A percentile compares a stretch with the other conserved stretches of the same genome.
Evolutionary conservation across 179 eudicot genomes (phyloP).

Genomic region (Heliamphora pulchella): DNA sequence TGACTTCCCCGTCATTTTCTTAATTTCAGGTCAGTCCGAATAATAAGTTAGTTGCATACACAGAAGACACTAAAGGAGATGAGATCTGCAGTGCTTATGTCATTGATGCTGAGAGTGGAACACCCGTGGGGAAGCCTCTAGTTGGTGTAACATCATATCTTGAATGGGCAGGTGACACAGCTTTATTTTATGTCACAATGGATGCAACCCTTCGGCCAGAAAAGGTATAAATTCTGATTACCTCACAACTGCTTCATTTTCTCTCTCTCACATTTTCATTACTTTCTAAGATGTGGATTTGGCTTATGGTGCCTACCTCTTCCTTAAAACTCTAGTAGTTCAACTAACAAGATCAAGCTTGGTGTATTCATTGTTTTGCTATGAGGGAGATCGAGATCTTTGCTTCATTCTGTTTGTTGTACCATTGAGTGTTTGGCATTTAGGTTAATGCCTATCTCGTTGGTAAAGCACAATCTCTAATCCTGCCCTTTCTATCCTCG

Average conservation of each 20-base stretch:
- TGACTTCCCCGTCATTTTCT: constrained; percentile 6
- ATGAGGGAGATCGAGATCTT: not conserved
- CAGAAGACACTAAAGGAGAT: constrained; percentile 93
- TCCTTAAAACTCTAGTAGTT: not conserved
- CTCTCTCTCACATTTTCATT: not conserved
- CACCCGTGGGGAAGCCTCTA: constrained; percentile 58
- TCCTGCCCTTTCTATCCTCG: too few relatives aligned
- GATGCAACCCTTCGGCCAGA: constrained; percentile 79
- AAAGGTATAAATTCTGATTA: constrained; percentile 43
- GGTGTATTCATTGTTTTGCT: not conserved
- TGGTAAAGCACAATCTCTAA: not conserved
- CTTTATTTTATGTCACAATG: constrained; percentile 72
- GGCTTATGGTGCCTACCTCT: not conserved
- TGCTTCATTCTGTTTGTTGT: not conserved
- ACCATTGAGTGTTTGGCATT: not conserved
- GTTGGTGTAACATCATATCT: constrained; percentile 50
- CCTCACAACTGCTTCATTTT: not conserved
- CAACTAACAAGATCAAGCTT: not conserved
- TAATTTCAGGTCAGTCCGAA: constrained; percentile 68
- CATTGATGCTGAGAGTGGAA: constrained; percentile 60
- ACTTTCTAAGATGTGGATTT: not conserved
- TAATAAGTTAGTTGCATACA: constrained; percentile 75
- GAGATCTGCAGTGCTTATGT: constrained; percentile 62
- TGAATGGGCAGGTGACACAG: constrained; percentile 83
- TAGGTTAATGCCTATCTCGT: not conserved